These are phyloP conservation scores for Aspergillus nanangensis DNA, from an alignment of 495 filamentous ascomycete species.

Conservation along the genomic window DNA sequence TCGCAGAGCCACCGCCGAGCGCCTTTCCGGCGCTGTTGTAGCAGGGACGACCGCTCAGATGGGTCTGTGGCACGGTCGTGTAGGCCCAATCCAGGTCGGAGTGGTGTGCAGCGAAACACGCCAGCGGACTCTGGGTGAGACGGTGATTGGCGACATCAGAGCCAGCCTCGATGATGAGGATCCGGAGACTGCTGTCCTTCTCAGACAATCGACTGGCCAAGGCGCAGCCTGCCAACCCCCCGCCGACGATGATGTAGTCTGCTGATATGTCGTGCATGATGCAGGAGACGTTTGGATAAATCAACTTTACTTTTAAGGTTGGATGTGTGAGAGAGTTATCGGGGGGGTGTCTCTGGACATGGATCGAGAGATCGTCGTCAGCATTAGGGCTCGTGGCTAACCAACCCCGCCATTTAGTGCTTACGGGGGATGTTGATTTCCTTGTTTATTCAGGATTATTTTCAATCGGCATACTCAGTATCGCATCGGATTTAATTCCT, in stretches of 20 bases:
- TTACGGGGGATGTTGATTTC: too few relatives aligned
- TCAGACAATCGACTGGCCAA: conserved; percentile 22
- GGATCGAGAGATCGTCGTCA: too few relatives aligned
- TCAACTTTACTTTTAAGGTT: too few relatives aligned
- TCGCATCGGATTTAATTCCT: too few relatives aligned
- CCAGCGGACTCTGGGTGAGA: conserved; percentile 3
- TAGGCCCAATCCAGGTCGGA: conserved; percentile 23
- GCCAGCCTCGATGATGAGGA: conserved; percentile 35
- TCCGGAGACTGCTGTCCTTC: conserved; percentile 5
- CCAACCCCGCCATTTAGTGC: too few relatives aligned
- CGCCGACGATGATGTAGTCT: conserved; percentile 30
- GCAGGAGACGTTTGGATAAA: too few relatives aligned
- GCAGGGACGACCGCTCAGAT: conserved; percentile 17
- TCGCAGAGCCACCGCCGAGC: conserved; percentile 22
- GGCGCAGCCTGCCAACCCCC: conserved; percentile 26
- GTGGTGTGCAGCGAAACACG: conserved; percentile 8
- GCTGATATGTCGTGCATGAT: too few relatives aligned
- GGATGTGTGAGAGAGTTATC: too few relatives aligned
- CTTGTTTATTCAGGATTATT: too few relatives aligned
- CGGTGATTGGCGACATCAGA: conserved; percentile 16
- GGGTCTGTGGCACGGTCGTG: conserved; percentile 19
- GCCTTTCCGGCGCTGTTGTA: conserved; percentile 21
- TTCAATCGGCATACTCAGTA: too few relatives aligned
- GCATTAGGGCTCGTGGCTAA: too few relatives aligned
- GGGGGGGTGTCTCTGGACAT: too few relatives aligned